Base-by-base conservation (phyloP, 2,329 filamentous ascomycete species). In the Neobulgaria alba region DNA sequence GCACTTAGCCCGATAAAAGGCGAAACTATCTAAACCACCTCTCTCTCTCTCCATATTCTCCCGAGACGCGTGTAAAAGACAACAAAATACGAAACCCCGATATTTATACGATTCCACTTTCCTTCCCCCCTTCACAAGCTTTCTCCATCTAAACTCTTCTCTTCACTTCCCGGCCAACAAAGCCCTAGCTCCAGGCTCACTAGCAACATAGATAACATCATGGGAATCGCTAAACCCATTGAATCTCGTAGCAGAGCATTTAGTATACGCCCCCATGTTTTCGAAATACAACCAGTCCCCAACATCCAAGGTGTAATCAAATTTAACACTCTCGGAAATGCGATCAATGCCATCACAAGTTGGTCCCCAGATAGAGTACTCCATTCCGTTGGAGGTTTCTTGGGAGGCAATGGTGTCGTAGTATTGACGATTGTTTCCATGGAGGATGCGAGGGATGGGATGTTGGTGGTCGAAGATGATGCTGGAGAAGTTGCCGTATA, bases 381-480 rank as follows among this genome's bases (percentile, higher is more conserved):
- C 83, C 48, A 81, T 73, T 29, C 74, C 73, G 43, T 68, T 67
- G 2, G 65, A 57, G 29, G 69, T 65, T 15, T 65, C 64, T 37
- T 68, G 62, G n/a, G 73, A 68, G 54, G 66, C 57, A 50, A 67
- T 42, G 48, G 71, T 67, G 63, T 80, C 66, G 61, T 80, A 81
- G 57, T 78, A 60, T 48, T 75, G 73, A 45, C 69, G 67, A 48
- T 72, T 64, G 46, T 72, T 69, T 15, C 73, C 68, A 51, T 79
- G 81, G 40, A 98, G 71, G 43, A 96, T 75, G 64, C 84, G 85
- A 41, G 90, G 86, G 33, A 84, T 67, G 1, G 92, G 92, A 57
- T 93, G 77, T 72, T 98, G 92, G 65, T 96, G 92, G 60, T 96
- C 92, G 62, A 95, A 98, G 71, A 96, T 95, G 73, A 96, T 96